Base-by-base conservation (phyloP, 352 stramenopile species). In the Aphanomyces stellatus region DNA sequence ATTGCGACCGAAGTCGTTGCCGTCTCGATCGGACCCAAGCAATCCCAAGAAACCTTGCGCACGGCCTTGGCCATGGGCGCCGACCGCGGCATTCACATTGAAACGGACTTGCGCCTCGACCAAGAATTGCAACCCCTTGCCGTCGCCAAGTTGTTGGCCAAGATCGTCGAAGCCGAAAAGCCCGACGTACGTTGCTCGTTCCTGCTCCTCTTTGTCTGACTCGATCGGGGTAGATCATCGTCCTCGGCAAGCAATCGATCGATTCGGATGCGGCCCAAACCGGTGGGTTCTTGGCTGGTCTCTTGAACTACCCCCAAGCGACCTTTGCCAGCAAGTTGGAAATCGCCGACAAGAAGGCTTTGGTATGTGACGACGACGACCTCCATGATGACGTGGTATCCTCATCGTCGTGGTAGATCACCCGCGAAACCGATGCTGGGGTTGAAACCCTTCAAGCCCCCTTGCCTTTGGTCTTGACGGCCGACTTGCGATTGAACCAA, bases 401-500 rank as follows among this genome's bases (percentile, higher is more conserved):
- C 10, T 30, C 22, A 48, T 73, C 1, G 17, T n/a, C 30, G 49
- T 34, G 17, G 30, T 35, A 57, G 49, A 35, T 99, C 42, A 97
- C 97, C 53, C 86, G 96, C 55, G 96, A 99, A 75, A 99, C 96
- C 24, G 96, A 99, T 81, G 69, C 88, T 13, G 93, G 94, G 55
- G 78, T 97, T 10, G 84, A 98, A 74, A 91, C 84, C 41, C 62
- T 98, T 51, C 80, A 92, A 71, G 63, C 97, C 19, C 69, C 67
- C 3, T 76, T 98, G 35, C 97, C 97, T 4, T 95, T 96, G 5
- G 96, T 99, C 7, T 80, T 99, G 43, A 99, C 97, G 3, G 96
- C 96, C 30, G 97, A 99, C 76, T 77, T 99, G 56, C 92, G 97
- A 34, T 85, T 99, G 40, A 99, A 99, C 78, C 95, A 98, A 68